Conservation (phyloP, 225 moss, liverwort and hornwort genomes). For the Neckera pumila region DNA sequence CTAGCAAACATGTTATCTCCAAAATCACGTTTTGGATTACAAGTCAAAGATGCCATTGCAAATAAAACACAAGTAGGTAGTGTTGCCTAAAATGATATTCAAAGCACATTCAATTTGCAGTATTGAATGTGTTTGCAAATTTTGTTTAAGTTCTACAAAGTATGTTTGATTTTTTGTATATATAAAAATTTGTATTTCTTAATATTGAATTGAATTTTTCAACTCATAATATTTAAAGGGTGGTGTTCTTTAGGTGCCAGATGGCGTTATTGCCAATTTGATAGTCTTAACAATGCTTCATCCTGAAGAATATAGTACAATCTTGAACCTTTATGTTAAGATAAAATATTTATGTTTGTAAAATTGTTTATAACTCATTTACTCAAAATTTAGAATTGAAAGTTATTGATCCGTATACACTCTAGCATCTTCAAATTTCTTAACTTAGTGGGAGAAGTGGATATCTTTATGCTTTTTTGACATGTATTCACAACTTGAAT, state of each 20-base stretch:
- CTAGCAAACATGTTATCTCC: neutral
- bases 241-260: constrained; percentile 7
- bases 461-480: neutral
- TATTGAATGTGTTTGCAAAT: too few relatives aligned
- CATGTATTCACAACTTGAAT: too few relatives aligned
- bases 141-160: neutral
- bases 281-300: constrained; percentile 28
- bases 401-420: too few relatives aligned
- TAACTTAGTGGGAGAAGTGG: too few relatives aligned
- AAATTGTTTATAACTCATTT: neutral
- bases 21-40: constrained; percentile 15
- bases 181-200: neutral
- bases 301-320: constrained; percentile 39
- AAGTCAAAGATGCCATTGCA: constrained; percentile 28
- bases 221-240: too few relatives aligned
- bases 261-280: constrained; percentile 22
- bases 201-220: neutral
- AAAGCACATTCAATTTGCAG: neutral
- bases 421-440: neutral
- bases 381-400: neutral
- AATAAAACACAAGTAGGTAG: neutral
- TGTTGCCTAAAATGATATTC: too few relatives aligned
- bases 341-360: neutral
- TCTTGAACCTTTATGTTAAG: neutral
- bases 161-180: neutral